Evolutionary conservation across 768 basidiomycete species (phyloP).

Genomic region (Postia placenta): DNA sequence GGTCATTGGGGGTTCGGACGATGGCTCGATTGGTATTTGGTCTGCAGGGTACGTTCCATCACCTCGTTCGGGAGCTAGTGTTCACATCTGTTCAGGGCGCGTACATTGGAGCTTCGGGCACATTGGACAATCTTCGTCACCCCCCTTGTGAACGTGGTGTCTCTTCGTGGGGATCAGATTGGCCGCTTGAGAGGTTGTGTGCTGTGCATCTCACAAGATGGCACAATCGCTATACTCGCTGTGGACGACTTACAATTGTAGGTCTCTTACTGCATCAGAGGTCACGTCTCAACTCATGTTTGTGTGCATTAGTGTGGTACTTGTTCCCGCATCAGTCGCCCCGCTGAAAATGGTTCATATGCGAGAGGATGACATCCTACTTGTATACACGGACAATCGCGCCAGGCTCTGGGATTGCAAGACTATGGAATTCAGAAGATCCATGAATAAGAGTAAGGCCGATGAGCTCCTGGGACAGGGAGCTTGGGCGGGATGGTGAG

Average conservation of each 20-base stretch:
- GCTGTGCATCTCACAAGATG: constrained; percentile 69
- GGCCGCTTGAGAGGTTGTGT: constrained; percentile 62
- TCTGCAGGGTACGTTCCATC: constrained; percentile 43
- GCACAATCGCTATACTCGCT: constrained; percentile 76
- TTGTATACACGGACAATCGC: constrained; percentile 69
- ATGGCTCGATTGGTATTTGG: constrained; percentile 78
- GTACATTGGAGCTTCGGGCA: constrained; percentile 55
- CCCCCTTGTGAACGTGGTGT: constrained; percentile 53
- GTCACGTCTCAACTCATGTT: not conserved
- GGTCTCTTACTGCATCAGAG: constrained; percentile 1
- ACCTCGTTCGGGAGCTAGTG: not conserved
- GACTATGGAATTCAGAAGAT: constrained; percentile 79
- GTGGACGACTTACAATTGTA: constrained; percentile 77
- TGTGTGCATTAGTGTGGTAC: constrained; percentile 48
- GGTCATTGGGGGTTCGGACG: constrained; percentile 70
- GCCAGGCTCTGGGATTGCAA: constrained; percentile 86
- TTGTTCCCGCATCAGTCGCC: constrained; percentile 77
- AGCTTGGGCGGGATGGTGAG: constrained; percentile 69
- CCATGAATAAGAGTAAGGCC: constrained; percentile 71
- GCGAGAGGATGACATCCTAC: constrained; percentile 61
- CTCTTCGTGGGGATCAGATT: constrained; percentile 43
- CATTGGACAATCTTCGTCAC: constrained; percentile 71
- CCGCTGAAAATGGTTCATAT: constrained; percentile 60
- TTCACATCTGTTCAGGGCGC: not conserved
- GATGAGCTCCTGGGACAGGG: constrained; percentile 66